Conservation (phyloP, 305 asterid genomes). For the Stenogyne calaminthoides region DNA sequence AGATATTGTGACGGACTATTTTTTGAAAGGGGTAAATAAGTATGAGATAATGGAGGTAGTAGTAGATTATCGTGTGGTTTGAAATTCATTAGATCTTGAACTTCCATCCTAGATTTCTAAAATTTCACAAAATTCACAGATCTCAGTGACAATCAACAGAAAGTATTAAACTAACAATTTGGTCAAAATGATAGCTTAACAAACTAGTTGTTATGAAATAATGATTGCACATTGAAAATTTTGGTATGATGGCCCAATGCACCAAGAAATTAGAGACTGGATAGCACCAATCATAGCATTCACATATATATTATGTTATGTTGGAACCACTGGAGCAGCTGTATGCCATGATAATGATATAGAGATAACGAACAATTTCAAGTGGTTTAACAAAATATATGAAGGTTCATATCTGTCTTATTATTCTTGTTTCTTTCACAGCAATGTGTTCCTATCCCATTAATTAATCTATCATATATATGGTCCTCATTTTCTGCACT, state of each 20-base stretch:
- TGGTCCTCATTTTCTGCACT: not conserved
- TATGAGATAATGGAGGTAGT: no score
- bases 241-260: conserved; percentile 26
- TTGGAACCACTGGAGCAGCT: conserved; percentile 4
- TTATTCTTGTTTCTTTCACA: conserved; percentile 10
- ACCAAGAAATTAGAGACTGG: conserved; percentile 25
- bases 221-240: conserved; percentile 32
- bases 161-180: not conserved
- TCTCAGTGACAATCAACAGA: not conserved
- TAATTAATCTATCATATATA: not conserved
- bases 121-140: not conserved
- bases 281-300: conserved; percentile 22
- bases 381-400: conserved; percentile 4
- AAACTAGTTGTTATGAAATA: conserved; percentile 1
- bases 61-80: no score
- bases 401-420: conserved; percentile 5
- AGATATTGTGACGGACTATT: no score
- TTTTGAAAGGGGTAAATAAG: no score
- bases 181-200: conserved; percentile 2
- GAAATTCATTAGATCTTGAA: no score
- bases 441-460: not conserved
- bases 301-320: not conserved
- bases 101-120: not conserved
- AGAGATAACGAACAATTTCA: conserved; percentile 9
- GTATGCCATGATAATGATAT: conserved; percentile 29